phyloP scores from a whole-genome alignment of 1,284 basidiomycete genomes.

The Rhizoctonia solani region DNA sequence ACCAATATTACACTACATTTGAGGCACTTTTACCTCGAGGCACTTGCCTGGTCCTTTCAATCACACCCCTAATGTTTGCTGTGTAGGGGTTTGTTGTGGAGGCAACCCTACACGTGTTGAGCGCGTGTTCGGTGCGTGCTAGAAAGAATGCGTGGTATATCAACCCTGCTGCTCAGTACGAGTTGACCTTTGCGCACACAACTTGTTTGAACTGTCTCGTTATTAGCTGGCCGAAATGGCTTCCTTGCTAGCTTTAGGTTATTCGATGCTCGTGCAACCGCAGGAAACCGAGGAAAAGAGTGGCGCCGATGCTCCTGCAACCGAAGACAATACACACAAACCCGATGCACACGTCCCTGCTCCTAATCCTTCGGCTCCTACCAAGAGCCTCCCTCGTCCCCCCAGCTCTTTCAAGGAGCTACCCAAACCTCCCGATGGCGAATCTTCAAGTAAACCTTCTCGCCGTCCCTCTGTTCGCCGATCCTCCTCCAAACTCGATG shows the following conservation, averaged over 20 bases:
- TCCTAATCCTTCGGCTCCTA: not conserved
- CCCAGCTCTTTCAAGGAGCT: not conserved
- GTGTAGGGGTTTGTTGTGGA: conserved; percentile 17
- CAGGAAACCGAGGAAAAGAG: conserved; percentile 9
- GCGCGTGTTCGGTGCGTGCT: conserved; percentile 18
- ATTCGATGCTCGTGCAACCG: conserved; percentile 14
- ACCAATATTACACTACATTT: not conserved
- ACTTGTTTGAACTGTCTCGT: not conserved
- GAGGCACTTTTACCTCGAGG: conserved; percentile 16
- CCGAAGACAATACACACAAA: not conserved
- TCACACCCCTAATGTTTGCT: conserved; percentile 7
- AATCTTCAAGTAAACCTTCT: too few relatives aligned
- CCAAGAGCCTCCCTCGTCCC: not conserved
- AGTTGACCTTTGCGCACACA: not conserved
- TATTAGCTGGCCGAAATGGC: conserved; percentile 3
- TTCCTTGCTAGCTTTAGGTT: conserved; percentile 23
- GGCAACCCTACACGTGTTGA: conserved; percentile 15
- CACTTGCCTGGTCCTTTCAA: not conserved
- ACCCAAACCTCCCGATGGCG: not conserved
- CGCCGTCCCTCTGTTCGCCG: too few relatives aligned
- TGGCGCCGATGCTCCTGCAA: not conserved
- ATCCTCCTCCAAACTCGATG: too few relatives aligned
- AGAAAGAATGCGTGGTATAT: conserved; percentile 6
- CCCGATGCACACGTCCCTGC: not conserved
- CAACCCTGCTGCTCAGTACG: not conserved